phyloP scores from a whole-genome alignment of 1,284 basidiomycete genomes.

The Termitomyces sp. region DNA sequence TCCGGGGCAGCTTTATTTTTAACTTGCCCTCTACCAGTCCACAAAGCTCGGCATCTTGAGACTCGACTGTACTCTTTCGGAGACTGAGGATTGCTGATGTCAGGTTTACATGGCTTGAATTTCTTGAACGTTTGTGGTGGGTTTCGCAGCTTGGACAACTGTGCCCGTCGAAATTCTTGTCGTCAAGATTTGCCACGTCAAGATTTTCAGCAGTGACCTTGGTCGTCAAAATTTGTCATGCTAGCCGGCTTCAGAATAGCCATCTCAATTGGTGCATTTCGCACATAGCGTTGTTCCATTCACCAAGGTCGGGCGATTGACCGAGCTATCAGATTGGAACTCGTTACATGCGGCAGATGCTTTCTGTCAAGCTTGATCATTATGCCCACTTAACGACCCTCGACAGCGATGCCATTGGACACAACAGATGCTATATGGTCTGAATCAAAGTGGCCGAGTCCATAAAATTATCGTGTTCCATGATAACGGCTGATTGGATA shows the following conservation, averaged over 20 bases:
- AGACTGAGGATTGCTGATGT: not conserved
- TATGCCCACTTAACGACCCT: not conserved
- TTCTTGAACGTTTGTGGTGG: not conserved
- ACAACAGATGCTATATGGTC: not conserved
- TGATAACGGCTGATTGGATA: slow-evolving; percentile 6
- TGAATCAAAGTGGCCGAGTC: not conserved
- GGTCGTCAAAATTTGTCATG: not conserved
- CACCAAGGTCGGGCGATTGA: slow-evolving; percentile 5
- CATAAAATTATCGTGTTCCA: not conserved
- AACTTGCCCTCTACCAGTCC: not conserved
- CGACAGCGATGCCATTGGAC: not conserved
- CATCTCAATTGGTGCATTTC: not conserved
- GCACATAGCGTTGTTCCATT: slow-evolving; percentile 3
- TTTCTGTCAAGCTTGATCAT: not conserved
- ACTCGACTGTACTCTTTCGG: not conserved
- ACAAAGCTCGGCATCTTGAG: not conserved
- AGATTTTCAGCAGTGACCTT: not conserved
- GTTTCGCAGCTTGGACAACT: not conserved
- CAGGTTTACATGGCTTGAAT: not conserved
- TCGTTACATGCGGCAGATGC: not conserved
- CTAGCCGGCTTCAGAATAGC: not conserved
- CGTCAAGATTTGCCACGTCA: too few relatives aligned
- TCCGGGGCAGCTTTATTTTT: not conserved
- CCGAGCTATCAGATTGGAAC: slow-evolving; percentile 3
- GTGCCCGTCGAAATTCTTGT: not conserved